Evolutionary conservation across 2,329 filamentous ascomycete genomes (phyloP).

Genomic region (Phoma sp.): DNA sequence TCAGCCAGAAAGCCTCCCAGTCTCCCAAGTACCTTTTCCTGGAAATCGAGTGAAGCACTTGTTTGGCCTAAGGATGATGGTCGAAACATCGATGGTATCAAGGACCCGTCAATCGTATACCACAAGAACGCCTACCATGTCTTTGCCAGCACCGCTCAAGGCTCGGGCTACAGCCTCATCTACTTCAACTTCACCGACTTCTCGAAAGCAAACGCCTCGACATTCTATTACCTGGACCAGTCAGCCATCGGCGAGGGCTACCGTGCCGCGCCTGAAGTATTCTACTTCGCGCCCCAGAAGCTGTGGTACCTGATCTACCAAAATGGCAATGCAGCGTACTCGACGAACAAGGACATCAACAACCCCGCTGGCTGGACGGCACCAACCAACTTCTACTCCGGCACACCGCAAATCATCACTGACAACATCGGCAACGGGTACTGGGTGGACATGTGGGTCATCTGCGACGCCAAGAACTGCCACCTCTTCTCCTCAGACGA

Average conservation of each 20-base stretch:
- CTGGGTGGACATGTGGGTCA: conserved; percentile 56
- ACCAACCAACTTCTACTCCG: conserved; percentile 47
- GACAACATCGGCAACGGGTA: conserved; percentile 44
- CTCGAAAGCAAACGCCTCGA: conserved; percentile 37
- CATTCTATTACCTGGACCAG: conserved; percentile 52
- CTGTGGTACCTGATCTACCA: conserved; percentile 55
- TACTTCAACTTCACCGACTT: conserved; percentile 54
- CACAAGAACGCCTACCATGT: conserved; percentile 54
- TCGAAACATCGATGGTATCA: conserved; percentile 39
- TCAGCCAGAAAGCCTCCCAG: background rate
- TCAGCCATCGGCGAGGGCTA: conserved; percentile 50
- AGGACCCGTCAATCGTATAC: conserved; percentile 46
- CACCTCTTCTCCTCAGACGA: conserved; percentile 54
- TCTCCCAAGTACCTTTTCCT: conserved; percentile 37
- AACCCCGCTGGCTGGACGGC: conserved; percentile 52
- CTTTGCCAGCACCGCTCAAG: conserved; percentile 50
- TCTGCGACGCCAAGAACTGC: conserved; percentile 49
- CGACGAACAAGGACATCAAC: conserved; percentile 51
- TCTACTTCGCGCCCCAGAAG: conserved; percentile 53
- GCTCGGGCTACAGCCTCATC: conserved; percentile 49
- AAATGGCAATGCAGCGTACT: conserved; percentile 54
- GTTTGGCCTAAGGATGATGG: conserved; percentile 40
- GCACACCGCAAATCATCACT: conserved; percentile 43
- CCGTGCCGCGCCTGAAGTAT: conserved; percentile 52
- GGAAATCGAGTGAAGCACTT: conserved; percentile 38